Conservation (phyloP, 306 rosid genomes). For the Prunus padus region DNA sequence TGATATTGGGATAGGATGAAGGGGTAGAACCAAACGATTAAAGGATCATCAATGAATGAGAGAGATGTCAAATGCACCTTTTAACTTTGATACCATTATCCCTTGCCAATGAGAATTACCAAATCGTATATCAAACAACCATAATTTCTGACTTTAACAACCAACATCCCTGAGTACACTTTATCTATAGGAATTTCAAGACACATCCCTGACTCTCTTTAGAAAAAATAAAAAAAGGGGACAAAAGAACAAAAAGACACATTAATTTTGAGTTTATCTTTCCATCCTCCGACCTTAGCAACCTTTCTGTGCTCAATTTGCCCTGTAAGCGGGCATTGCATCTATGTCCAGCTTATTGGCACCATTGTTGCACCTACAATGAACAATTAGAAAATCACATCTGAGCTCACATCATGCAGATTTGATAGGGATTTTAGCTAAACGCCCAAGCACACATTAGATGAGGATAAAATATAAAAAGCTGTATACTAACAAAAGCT, state of each 20-base stretch:
- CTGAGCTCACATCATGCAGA: slow-evolving; percentile 17
- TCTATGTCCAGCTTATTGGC: slow-evolving; percentile 91
- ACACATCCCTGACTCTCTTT: background rate
- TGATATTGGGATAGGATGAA: background rate
- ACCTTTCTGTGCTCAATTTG: slow-evolving; percentile 90
- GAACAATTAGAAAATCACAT: slow-evolving; percentile 21
- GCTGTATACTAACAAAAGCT: background rate
- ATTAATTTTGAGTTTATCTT: background rate
- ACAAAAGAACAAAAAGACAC: background rate
- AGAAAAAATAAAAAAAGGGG: background rate
- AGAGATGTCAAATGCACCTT: too few species aligned
- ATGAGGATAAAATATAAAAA: background rate
- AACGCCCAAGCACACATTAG: background rate
- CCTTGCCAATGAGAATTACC: too few species aligned
- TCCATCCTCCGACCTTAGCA: slow-evolving; percentile 72
- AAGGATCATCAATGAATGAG: too few species aligned
- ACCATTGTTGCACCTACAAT: slow-evolving; percentile 71
- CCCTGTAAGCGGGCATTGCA: slow-evolving; percentile 83
- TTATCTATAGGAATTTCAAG: background rate
- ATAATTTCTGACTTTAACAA: background rate
- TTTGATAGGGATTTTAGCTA: background rate
- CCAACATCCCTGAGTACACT: background rate
- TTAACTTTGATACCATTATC: too few species aligned
- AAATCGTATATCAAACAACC: background rate
- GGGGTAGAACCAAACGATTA: too few species aligned